Percentiles rank a stretch among this genome's conserved stretches.
phyloP scores from a whole-genome alignment of 805 yeast species.

The Kluyveromyces lactis region DNA sequence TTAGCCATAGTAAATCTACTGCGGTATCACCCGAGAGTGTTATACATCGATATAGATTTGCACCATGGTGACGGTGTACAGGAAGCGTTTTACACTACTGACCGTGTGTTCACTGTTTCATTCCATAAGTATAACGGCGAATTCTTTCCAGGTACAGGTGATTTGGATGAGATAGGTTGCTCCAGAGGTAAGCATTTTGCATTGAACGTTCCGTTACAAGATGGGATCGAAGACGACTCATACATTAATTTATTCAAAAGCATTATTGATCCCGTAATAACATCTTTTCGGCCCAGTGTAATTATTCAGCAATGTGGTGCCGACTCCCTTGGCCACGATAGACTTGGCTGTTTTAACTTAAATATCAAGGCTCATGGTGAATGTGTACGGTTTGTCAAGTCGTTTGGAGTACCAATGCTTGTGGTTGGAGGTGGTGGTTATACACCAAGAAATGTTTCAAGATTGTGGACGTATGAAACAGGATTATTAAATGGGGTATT shows the following conservation, averaged over 20 bases:
- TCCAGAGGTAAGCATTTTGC: slow-evolving; percentile 86
- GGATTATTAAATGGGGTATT: slow-evolving; percentile 76
- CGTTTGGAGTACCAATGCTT: slow-evolving; percentile 83
- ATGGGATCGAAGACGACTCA: slow-evolving; percentile 91
- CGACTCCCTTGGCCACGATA: slow-evolving; percentile 87
- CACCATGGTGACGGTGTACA: slow-evolving; percentile 99
- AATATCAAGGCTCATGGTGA: slow-evolving; percentile 92
- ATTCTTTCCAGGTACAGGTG: slow-evolving; percentile 96
- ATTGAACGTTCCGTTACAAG: slow-evolving; percentile 84
- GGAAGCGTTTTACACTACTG: slow-evolving; percentile 92
- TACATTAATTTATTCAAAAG: slow-evolving; percentile 71
- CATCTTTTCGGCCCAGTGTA: slow-evolving; percentile 86
- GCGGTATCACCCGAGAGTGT: slow-evolving; percentile 83
- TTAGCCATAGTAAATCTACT: slow-evolving; percentile 76
- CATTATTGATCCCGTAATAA: slow-evolving; percentile 82
- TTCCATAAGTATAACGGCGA: slow-evolving; percentile 92
- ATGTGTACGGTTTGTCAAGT: slow-evolving; percentile 82
- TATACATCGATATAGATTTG: slow-evolving; percentile 88
- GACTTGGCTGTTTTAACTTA: slow-evolving; percentile 88
- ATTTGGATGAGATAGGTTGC: slow-evolving; percentile 79
- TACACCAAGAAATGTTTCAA: slow-evolving; percentile 89
- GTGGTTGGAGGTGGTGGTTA: slow-evolving; percentile 98
- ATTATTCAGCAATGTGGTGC: slow-evolving; percentile 98
- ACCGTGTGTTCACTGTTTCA: slow-evolving; percentile 92
- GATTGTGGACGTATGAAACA: slow-evolving; percentile 94